Base-by-base conservation (phyloP, 768 basidiomycete species). In the Russula earlei region DNA sequence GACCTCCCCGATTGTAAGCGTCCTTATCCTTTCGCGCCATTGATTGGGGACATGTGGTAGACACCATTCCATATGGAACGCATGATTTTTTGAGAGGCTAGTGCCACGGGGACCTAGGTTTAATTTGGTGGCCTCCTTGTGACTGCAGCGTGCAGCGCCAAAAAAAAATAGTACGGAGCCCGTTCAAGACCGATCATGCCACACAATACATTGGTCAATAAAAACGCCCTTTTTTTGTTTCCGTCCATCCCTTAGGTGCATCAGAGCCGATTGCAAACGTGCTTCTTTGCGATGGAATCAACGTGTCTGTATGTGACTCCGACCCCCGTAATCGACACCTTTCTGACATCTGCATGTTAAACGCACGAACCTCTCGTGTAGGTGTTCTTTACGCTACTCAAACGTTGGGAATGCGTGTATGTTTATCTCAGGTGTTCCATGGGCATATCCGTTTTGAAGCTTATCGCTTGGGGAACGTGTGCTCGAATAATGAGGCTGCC, bases 181-280 rank as follows among this genome's bases (percentile, higher is more conserved):
- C 50, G 50, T 36, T 27, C 38, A 57, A 52, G 31, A 9, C 56
- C 56, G 56, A 27, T 57, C 56, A 17, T 52, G 14, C 45, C 10
- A 51, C 17, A 10, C 14, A 34, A 10, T 24, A 15, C 22, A 38
- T 54, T 46, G 24, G 44, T 31, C 25, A 45, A 46, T 36, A 24
- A 27, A 22, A 20, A n/a, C 7, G 24, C 20, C 45, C 45, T 22
- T 11, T 17, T 29, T 22, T 31, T 22, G 41, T 52, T 29, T 14
- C 20, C 15, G 27, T 22, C 12, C 27, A 6, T 15, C 33, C 25
- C 44, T 29, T 25, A 15, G 29, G 17, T 36, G 22, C 19, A 34
- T 20, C 22, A 29, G n/a, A 24, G n/a, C 15, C 29, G 19, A 47
- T 45, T 56, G 12, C 20, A 12, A 12, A 20, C 3, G 37, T 38